Evolutionary conservation across 2,329 filamentous ascomycete species (phyloP).

Genomic region (Penicillium polonicum): DNA sequence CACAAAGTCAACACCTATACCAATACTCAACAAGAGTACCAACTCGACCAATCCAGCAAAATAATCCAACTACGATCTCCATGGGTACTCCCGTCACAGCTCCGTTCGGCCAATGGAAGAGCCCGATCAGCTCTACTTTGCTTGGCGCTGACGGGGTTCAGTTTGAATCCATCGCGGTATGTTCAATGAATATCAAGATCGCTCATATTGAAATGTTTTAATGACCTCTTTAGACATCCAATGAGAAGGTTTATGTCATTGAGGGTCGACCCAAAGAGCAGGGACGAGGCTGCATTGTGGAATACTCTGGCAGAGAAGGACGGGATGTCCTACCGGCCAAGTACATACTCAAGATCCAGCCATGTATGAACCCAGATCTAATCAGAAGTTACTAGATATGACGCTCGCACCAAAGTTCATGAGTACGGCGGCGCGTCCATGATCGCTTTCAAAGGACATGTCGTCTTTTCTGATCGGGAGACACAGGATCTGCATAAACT

Average conservation of each 20-base stretch:
- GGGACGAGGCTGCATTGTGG: slow-evolving; percentile 47
- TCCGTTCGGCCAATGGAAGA: slow-evolving; percentile 38
- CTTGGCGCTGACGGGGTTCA: slow-evolving; percentile 23
- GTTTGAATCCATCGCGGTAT: slow-evolving; percentile 12
- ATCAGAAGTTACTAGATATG: slow-evolving; percentile 35
- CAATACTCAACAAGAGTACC: neutral
- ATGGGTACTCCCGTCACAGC: slow-evolving; percentile 10
- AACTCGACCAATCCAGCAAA: neutral
- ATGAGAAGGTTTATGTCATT: slow-evolving; percentile 29
- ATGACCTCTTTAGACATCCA: neutral
- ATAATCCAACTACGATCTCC: neutral
- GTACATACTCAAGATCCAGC: slow-evolving; percentile 37
- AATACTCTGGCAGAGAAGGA: slow-evolving; percentile 21
- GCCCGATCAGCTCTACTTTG: slow-evolving; percentile 31
- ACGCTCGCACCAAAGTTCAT: slow-evolving; percentile 48
- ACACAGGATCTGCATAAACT: slow-evolving; percentile 46
- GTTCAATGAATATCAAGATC: slow-evolving; percentile 6
- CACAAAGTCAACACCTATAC: neutral
- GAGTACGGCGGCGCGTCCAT: slow-evolving; percentile 53
- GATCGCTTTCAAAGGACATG: slow-evolving; percentile 36
- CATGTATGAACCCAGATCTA: neutral
- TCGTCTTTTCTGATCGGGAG: slow-evolving; percentile 50
- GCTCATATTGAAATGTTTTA: neutral
- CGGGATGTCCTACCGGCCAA: slow-evolving; percentile 27
- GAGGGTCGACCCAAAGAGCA: slow-evolving; percentile 35